Percentiles rank a stretch among this genome's conserved stretches.
These are phyloP conservation scores for Calocybe cyanea DNA, from an alignment of 768 basidiomycete genomes.

Conservation along the genomic window DNA sequence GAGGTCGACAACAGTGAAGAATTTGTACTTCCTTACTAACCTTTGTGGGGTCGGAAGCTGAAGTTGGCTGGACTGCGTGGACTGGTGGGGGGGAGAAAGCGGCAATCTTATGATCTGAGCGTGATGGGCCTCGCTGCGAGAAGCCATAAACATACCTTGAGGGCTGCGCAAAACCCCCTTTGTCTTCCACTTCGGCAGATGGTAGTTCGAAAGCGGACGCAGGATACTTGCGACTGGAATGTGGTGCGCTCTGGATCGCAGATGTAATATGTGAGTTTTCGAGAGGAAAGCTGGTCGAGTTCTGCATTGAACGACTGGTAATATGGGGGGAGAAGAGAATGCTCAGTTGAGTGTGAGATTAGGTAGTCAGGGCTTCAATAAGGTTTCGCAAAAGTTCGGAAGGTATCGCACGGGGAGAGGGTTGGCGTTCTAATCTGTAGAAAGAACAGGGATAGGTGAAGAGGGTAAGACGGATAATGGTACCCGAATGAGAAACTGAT, in stretches of 20 bases:
- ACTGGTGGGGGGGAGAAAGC: constrained; percentile 18
- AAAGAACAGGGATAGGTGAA: constrained; percentile 5
- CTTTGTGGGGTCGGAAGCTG: constrained; percentile 36
- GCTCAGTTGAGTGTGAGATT: constrained; percentile 2
- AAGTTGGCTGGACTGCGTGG: constrained; percentile 27
- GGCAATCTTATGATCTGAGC: not conserved
- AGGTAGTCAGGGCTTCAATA: constrained; percentile 7
- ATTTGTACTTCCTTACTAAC: not conserved
- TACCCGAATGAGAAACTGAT: constrained; percentile 16
- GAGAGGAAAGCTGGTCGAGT: not conserved
- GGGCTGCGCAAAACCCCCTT: not conserved
- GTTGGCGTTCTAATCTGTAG: not conserved
- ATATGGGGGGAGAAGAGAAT: constrained; percentile 6
- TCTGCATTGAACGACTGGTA: not conserved
- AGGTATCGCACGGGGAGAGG: constrained; percentile 14
- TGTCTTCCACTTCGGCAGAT: constrained; percentile 8
- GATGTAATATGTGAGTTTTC: not conserved
- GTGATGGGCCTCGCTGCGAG: too few species aligned
- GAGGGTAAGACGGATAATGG: constrained; percentile 12
- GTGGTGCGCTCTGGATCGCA: not conserved
- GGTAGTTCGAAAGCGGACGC: constrained; percentile 6
- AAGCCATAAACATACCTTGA: constrained; percentile 11
- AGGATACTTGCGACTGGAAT: constrained; percentile 6
- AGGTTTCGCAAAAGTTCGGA: constrained; percentile 11
- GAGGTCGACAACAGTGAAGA: not conserved